phyloP scores from a whole-genome alignment of 2,329 filamentous ascomycete species.

The Madurella fahalii region DNA sequence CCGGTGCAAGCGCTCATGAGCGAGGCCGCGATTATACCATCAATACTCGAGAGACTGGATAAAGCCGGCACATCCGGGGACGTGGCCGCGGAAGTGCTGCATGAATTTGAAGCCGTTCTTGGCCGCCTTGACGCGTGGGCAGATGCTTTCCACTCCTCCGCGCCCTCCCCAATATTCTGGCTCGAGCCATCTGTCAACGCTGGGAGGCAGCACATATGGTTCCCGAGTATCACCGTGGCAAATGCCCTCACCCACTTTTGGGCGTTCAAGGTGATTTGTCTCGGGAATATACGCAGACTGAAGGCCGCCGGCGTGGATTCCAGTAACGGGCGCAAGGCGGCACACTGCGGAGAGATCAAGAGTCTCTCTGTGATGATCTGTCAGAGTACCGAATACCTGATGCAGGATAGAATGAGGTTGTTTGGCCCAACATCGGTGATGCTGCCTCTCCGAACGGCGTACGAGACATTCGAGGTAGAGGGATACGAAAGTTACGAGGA shows the following conservation, averaged over 20 bases:
- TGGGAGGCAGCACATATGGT: conserved; percentile 25
- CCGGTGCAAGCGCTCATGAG: conserved; percentile 34
- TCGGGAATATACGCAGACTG: conserved; percentile 28
- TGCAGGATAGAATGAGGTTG: conserved; percentile 37
- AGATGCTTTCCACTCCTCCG: neutral
- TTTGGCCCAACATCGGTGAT: conserved; percentile 36
- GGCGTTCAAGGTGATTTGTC: conserved; percentile 36
- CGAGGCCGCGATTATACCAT: conserved; percentile 29
- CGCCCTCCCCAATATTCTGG: conserved; percentile 6
- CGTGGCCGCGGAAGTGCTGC: conserved; percentile 13
- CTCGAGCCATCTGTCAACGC: neutral
- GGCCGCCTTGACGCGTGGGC: conserved; percentile 13
- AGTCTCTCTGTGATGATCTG: conserved; percentile 29
- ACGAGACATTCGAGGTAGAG: conserved; percentile 12
- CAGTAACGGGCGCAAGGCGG: neutral
- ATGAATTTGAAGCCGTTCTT: conserved; percentile 9
- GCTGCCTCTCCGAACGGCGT: conserved; percentile 29
- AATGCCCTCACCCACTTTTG: conserved; percentile 37
- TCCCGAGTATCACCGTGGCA: conserved; percentile 34
- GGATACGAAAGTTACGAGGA: conserved; percentile 4
- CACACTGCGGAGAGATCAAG: conserved; percentile 4
- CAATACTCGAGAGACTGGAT: conserved; percentile 25
- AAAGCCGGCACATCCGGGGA: too few relatives aligned
- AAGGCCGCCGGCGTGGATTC: neutral
- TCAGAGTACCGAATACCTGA: conserved; percentile 35